Conservation (phyloP, 768 basidiomycete genomes). For the Tricholoma hemisulphureum region DNA sequence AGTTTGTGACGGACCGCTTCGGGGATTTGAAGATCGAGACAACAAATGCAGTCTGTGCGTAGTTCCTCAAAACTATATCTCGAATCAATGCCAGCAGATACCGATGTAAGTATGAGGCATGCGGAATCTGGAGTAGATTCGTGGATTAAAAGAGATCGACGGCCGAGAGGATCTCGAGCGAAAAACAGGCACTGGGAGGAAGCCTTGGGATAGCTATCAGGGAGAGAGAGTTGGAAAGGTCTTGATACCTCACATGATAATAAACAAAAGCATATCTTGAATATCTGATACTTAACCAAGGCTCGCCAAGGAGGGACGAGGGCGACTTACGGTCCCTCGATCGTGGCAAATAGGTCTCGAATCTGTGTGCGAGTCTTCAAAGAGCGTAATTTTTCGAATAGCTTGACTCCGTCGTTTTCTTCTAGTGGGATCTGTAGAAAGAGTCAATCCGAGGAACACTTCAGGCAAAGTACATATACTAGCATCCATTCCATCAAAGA, state of each 20-base stretch:
- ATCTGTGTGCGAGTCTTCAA: slow-evolving; percentile 41
- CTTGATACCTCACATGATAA: slow-evolving; percentile 55
- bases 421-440: slow-evolving; percentile 45
- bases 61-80: slow-evolving; percentile 61
- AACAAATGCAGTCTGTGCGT: slow-evolving; percentile 54
- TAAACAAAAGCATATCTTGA: slow-evolving; percentile 77
- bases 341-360: slow-evolving; percentile 46
- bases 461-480: slow-evolving; percentile 11
- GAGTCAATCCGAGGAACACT: not conserved
- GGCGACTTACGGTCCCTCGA: slow-evolving; percentile 80
- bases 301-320: not conserved
- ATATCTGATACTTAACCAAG: not conserved
- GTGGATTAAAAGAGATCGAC: slow-evolving; percentile 80
- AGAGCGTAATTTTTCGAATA: slow-evolving; percentile 36
- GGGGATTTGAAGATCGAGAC: slow-evolving; percentile 27
- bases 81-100: slow-evolving; percentile 49
- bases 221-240: not conserved
- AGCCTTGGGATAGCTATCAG: slow-evolving; percentile 31
- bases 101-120: slow-evolving; percentile 64
- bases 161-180: slow-evolving; percentile 80
- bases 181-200: slow-evolving; percentile 56
- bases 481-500: slow-evolving; percentile 82
- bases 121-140: slow-evolving; percentile 48
- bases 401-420: slow-evolving; percentile 73
- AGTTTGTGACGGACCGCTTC: not conserved